Conservation (phyloP, 2,329 filamentous ascomycete genomes). For the Dothidotthia symphoricarpi region DNA sequence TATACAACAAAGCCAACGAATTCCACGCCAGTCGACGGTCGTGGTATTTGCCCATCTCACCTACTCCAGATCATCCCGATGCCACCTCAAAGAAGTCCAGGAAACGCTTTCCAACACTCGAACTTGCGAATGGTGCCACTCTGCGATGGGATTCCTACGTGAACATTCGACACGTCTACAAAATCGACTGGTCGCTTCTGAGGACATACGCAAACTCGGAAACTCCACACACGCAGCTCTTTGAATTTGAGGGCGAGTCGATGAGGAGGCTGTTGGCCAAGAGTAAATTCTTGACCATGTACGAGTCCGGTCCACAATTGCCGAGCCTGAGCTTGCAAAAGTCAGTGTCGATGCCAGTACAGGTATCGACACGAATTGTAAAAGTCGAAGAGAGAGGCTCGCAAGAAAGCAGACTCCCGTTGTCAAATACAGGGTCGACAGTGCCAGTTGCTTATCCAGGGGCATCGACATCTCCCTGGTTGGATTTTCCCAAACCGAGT, state of each 20-base stretch:
- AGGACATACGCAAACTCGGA: conserved; percentile 28
- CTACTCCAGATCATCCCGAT: conserved; percentile 33
- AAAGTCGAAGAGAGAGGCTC: background rate
- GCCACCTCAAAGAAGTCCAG: conserved; percentile 32
- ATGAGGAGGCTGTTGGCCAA: conserved; percentile 27
- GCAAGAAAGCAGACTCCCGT: background rate
- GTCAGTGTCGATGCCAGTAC: conserved; percentile 3
- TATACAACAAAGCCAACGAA: conserved; percentile 34
- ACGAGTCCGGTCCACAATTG: conserved; percentile 26
- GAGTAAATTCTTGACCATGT: conserved; percentile 26
- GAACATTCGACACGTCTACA: conserved; percentile 37
- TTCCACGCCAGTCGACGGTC: conserved; percentile 33
- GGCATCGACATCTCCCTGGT: background rate
- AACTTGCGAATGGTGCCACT: conserved; percentile 19
- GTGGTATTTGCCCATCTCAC: conserved; percentile 37
- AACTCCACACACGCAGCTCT: conserved; percentile 12
- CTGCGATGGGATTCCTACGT: conserved; percentile 37
- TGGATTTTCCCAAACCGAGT: conserved; percentile 6
- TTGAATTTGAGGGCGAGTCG: conserved; percentile 28
- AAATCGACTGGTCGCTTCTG: conserved; percentile 31
- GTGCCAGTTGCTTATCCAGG: conserved; percentile 1
- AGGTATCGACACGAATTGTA: background rate
- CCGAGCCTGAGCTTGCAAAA: conserved; percentile 3
- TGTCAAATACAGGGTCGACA: conserved; percentile 1
- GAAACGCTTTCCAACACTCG: conserved; percentile 32